Evolutionary conservation across 352 stramenopile genomes (phyloP), one percentile per base, ranked within the genome.

Genomic region (Plasmopara viticola): DNA sequence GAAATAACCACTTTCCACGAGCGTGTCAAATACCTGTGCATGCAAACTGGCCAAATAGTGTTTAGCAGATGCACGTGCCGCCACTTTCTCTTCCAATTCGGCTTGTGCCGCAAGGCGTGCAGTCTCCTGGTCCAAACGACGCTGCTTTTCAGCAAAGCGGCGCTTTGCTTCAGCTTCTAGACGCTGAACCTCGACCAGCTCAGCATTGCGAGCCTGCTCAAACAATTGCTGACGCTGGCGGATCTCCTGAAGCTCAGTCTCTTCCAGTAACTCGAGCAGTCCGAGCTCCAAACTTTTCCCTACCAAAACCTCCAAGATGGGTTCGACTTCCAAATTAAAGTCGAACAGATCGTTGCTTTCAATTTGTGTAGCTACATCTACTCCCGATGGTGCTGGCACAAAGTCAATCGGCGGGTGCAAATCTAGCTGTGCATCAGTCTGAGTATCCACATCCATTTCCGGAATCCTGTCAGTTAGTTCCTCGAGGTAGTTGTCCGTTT

Each of bases 401-500:
- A 97, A 97, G 4, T 89, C 69, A 13, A 95, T 70, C 4, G 85
- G 68, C 6, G 85, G 70, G 33, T 86, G 72, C 29, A 94, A 64
- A 57, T 98, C 90, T 52, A 96, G 57, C 44, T 95, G 69, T 13
- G 86, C 72, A 58, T 97, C 89, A 0, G 93, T 98, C 57, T 98
- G 93, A 14, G 89, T 98, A 56, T 93, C 84, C 9, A 73, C 75
- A 53, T 97, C 84, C 7, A 76, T 59, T 61, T 97, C 91, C 0
- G 87, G 76, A 37, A 90, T 90, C 42, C 81, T 72, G 60, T 98
- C 93, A 2, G 82, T 92, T 35, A 98, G 81, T 54, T 97, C 92
- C 51, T 98, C 93, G 1, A 98, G 70, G 66, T 95, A 98, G 44
- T 86, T 96, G 53, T 98, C 93, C 1, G 93, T 98, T 67, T 98